Evolutionary conservation across 192 early-diverging fungal species (phyloP), one percentile per base, ranked within the genome.

Genomic region (Podila verticillata): DNA sequence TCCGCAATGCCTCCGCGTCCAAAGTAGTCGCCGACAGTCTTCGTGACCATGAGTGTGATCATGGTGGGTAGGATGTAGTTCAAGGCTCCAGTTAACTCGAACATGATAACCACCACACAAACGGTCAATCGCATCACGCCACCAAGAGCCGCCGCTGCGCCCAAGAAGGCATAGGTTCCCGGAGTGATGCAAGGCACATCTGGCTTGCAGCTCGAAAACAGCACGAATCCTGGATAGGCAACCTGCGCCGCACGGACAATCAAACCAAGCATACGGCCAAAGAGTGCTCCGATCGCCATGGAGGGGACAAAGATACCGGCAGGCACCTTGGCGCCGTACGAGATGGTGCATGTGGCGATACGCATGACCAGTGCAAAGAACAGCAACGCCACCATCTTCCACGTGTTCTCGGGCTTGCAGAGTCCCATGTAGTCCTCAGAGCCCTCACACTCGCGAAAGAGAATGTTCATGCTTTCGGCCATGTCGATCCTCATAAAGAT

Each of bases 41-140:
- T 90, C 10, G 93, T 92, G 9, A 94, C 89, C 88, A 95, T 91
- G 22, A 95, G 84, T 29, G 91, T 90, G 65, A 95, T 91, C 86
- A 92, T 89, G 3, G 90, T 91, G 1, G 91, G 91, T 39, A 97
- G 85, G 56, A 93, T 89, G 75, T 97, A 99, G 17, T 93, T 94
- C 28, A 99, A 82, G 3, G 97, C 95, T 20, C 96, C 96, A 0
- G 98, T 99, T 65, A 99, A 84, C 75, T 99, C 98, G 84, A 98
- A 99, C 96, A 98, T 97, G 79, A 99, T 98, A 12, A 99, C 97
- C 0, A 96, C 95, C 24, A 96, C 84, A 28, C 93, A 92, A 5
- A 95, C 91, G 1, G 84, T 85, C 49, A 85, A 28, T 32, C 81
- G 67, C 84, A 85, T 85, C 13, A 85, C 65, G 4, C 80, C 80